Conservation (phyloP, 208 protist genomes). For the Phytomonas sp. region DNA sequence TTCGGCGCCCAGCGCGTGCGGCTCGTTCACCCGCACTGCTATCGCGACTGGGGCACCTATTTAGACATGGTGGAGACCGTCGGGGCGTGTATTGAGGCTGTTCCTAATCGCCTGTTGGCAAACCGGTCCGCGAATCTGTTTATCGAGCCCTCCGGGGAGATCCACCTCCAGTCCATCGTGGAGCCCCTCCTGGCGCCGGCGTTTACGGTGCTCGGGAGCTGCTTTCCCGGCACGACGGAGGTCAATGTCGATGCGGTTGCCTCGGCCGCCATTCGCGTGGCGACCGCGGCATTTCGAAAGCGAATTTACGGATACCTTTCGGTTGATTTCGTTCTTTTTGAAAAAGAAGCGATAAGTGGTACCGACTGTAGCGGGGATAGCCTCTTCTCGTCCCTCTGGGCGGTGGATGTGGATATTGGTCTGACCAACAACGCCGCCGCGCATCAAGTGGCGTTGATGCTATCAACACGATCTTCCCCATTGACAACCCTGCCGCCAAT, state of each 20-base stretch:
- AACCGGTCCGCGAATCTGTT: slow-evolving; percentile 79
- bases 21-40: slow-evolving; percentile 61
- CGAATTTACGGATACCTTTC: slow-evolving; percentile 85
- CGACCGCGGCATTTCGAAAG: slow-evolving; percentile 59
- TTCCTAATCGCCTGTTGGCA: slow-evolving; percentile 42
- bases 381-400: slow-evolving; percentile 48
- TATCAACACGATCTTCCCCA: slow-evolving; percentile 22
- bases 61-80: slow-evolving; percentile 62
- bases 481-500: slow-evolving; percentile 16
- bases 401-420: slow-evolving; percentile 85
- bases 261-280: slow-evolving; percentile 65
- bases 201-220: slow-evolving; percentile 69
- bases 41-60: slow-evolving; percentile 81
- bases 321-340: slow-evolving; percentile 77
- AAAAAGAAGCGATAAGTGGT: slow-evolving; percentile 3
- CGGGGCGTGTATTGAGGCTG: slow-evolving; percentile 84
- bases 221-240: slow-evolving; percentile 38
- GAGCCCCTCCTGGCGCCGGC: slow-evolving; percentile 85
- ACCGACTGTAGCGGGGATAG: slow-evolving; percentile 14
- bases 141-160: slow-evolving; percentile 68
- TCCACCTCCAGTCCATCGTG: slow-evolving; percentile 72
- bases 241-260: slow-evolving; percentile 19
- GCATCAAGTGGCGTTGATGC: slow-evolving; percentile 45
- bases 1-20: slow-evolving; percentile 60
- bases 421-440: slow-evolving; percentile 74